Conservation (phyloP, 495 filamentous ascomycete genomes). For the Cudoniella acicularis region DNA sequence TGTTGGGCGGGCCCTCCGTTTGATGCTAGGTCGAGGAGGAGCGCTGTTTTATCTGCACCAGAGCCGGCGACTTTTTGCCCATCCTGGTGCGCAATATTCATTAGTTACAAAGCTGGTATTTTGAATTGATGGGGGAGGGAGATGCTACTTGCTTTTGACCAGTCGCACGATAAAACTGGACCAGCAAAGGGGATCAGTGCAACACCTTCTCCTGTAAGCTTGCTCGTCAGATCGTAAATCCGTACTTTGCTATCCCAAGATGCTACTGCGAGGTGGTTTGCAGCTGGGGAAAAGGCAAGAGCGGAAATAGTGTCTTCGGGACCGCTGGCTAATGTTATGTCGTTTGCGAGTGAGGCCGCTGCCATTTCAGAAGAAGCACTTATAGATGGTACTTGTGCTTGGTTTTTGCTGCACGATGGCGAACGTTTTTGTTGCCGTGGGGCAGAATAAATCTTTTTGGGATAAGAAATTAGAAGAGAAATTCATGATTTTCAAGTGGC, state of each 20-base stretch:
- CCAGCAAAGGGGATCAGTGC: slow-evolving; percentile 73
- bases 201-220: slow-evolving; percentile 70
- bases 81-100: slow-evolving; percentile 36
- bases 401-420: too few species aligned
- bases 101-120: not conserved
- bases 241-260: slow-evolving; percentile 94
- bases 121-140: too few species aligned
- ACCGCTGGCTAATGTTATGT: too few species aligned
- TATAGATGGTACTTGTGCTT: too few species aligned
- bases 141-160: slow-evolving; percentile 80
- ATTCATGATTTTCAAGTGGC: too few species aligned
- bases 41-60: slow-evolving; percentile 80
- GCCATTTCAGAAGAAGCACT: too few species aligned
- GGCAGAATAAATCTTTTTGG: too few species aligned
- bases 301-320: slow-evolving; percentile 87
- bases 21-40: slow-evolving; percentile 67
- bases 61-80: slow-evolving; percentile 71
- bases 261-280: slow-evolving; percentile 76
- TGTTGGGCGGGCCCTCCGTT: slow-evolving; percentile 46
- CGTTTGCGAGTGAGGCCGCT: too few species aligned
- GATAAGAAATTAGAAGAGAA: too few species aligned
- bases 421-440: too few species aligned
- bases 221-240: slow-evolving; percentile 79
- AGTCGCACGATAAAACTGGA: slow-evolving; percentile 74
- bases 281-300: slow-evolving; percentile 69